Percentiles rank a stretch among this genome's conserved stretches.
These are phyloP conservation scores for Phytopythium aichiense DNA, from an alignment of 352 stramenopile species.

Conservation along the genomic window DNA sequence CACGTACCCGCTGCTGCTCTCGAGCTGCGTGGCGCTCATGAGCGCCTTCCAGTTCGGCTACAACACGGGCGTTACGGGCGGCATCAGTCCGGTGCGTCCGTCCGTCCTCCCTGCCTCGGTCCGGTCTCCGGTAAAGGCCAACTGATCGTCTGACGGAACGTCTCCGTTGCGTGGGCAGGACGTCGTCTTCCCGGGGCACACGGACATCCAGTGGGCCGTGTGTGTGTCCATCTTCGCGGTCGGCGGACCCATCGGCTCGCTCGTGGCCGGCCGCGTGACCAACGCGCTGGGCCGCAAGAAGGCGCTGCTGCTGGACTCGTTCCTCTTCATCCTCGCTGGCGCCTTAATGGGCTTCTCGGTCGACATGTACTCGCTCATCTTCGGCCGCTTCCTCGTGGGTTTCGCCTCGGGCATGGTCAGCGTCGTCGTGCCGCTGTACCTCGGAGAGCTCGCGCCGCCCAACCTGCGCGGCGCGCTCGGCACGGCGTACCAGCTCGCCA, in stretches of 20 bases:
- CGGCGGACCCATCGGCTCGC: conserved; percentile 57
- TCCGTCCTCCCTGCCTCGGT: background rate
- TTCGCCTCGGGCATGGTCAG: conserved; percentile 66
- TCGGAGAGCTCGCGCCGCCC: conserved; percentile 62
- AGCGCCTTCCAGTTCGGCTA: conserved; percentile 71
- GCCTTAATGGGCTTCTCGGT: conserved; percentile 54
- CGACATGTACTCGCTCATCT: conserved; percentile 71
- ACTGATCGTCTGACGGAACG: background rate
- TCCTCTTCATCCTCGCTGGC: conserved; percentile 60
- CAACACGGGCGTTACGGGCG: conserved; percentile 69
- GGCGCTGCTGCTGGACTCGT: conserved; percentile 50
- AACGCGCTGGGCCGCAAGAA: conserved; percentile 58
- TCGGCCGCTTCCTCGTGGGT: conserved; percentile 62
- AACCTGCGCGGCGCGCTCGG: conserved; percentile 69
- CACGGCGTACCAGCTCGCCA: conserved; percentile 71
- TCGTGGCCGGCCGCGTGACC: conserved; percentile 54
- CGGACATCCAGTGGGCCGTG: conserved; percentile 59
- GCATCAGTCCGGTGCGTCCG: conserved; percentile 35
- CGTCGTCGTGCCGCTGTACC: conserved; percentile 68
- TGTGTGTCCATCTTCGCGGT: conserved; percentile 68
- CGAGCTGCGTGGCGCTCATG: conserved; percentile 66
- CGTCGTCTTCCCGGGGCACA: conserved; percentile 62
- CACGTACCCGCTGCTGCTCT: conserved; percentile 58
- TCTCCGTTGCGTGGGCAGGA: conserved; percentile 5
- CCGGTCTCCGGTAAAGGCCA: background rate